phyloP scores from a whole-genome alignment of 2,329 filamentous ascomycete species.

The Aspergillus sp. region DNA sequence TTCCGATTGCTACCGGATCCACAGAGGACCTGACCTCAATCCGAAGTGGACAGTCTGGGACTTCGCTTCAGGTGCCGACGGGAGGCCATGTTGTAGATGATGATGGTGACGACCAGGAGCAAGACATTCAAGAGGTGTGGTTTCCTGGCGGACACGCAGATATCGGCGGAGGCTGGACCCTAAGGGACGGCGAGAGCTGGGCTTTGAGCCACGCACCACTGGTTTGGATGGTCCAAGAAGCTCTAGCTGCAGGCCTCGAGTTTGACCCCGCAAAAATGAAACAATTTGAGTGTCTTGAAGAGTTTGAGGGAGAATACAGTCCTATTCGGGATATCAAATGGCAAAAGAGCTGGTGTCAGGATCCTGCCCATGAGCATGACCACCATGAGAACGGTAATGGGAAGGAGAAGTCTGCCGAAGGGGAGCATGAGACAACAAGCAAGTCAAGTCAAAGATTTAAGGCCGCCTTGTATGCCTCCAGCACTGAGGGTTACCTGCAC shows the following conservation, averaged over 20 bases:
- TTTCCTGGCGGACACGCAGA: slow-evolving; percentile 79
- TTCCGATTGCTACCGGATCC: slow-evolving; percentile 28
- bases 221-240: slow-evolving; percentile 69
- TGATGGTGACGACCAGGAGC: slow-evolving; percentile 42
- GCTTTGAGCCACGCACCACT: slow-evolving; percentile 32
- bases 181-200: slow-evolving; percentile 30
- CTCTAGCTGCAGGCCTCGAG: slow-evolving; percentile 61
- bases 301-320: slow-evolving; percentile 36
- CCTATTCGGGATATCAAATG: slow-evolving; percentile 30
- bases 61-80: slow-evolving; percentile 31
- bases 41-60: slow-evolving; percentile 29
- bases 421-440: slow-evolving; percentile 24
- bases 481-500: slow-evolving; percentile 59
- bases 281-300: slow-evolving; percentile 63
- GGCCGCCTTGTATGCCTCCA: slow-evolving; percentile 58
- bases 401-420: slow-evolving; percentile 7
- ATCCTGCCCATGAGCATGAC: slow-evolving; percentile 16
- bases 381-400: slow-evolving; percentile 6
- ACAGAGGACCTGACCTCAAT: slow-evolving; percentile 33
- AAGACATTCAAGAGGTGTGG: slow-evolving; percentile 74
- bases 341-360: slow-evolving; percentile 15
- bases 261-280: slow-evolving; percentile 55
- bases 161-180: slow-evolving; percentile 74
- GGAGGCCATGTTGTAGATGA: slow-evolving; percentile 15
- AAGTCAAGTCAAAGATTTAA: slow-evolving; percentile 51